Conservation (phyloP, 2,329 filamentous ascomycete genomes). For the Fusarium sp. region DNA sequence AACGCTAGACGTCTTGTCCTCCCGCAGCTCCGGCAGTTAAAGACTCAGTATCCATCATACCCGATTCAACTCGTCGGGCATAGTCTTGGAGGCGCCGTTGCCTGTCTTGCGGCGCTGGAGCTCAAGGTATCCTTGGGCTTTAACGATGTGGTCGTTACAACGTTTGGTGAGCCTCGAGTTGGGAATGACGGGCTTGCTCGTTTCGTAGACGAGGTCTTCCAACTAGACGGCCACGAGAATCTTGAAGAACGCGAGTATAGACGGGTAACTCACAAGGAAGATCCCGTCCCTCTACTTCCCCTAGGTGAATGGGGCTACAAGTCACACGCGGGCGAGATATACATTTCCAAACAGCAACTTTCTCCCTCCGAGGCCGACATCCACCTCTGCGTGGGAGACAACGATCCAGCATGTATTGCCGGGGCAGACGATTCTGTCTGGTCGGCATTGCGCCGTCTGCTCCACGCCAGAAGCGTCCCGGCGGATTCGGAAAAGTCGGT, state of each 20-base stretch:
- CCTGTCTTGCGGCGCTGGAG: constrained; percentile 87
- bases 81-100: constrained; percentile 91
- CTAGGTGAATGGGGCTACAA: constrained; percentile 88
- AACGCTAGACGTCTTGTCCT: constrained; percentile 78
- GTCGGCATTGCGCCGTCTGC: constrained; percentile 40
- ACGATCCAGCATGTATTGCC: constrained; percentile 78
- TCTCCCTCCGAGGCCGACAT: constrained; percentile 77
- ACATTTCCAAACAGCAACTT: constrained; percentile 78
- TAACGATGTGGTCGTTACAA: constrained; percentile 81
- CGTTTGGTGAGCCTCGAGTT: constrained; percentile 87
- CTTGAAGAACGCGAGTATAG: constrained; percentile 66
- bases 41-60: constrained; percentile 74
- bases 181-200: constrained; percentile 68
- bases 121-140: constrained; percentile 78
- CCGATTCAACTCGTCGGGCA: constrained; percentile 86
- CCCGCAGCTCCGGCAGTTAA: constrained; percentile 70
- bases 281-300: constrained; percentile 90
- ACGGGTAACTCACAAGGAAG: constrained; percentile 85
- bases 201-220: constrained; percentile 67
- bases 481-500: constrained; percentile 31
- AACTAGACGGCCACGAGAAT: constrained; percentile 49
- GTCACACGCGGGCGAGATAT: constrained; percentile 89
- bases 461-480: constrained; percentile 41
- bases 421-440: constrained; percentile 60
- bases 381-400: constrained; percentile 76